Evolutionary conservation across 306 rosid genomes (phyloP).

Genomic region (Cucumis cinereus): DNA sequence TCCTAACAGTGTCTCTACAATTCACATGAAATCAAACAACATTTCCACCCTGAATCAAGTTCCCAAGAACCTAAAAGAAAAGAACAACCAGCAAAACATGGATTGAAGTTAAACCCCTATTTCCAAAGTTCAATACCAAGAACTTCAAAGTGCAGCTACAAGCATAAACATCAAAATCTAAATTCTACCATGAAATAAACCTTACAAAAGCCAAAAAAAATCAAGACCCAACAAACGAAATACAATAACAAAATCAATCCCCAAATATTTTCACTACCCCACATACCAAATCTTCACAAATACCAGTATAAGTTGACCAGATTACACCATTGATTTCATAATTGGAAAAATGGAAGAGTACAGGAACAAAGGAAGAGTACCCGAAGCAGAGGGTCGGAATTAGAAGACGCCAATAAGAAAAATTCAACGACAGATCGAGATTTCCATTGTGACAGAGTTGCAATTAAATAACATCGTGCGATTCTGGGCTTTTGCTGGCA

Average conservation of each 20-base stretch:
- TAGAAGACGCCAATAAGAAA: not conserved
- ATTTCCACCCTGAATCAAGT: not conserved
- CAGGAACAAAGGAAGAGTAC: not conserved
- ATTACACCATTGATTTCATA: not conserved
- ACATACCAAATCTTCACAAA: not conserved
- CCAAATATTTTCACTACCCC: not conserved
- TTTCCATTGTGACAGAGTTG: not conserved
- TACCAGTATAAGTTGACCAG: not conserved
- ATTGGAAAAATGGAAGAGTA: not conserved
- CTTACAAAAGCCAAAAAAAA: not conserved
- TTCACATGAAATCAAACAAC: not conserved
- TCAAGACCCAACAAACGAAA: not conserved
- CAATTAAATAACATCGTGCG: not conserved
- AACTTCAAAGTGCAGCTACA: not conserved
- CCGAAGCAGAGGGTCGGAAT: not conserved
- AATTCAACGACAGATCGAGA: not conserved
- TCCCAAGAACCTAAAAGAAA: not conserved
- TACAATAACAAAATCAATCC: not conserved
- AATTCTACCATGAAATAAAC: not conserved
- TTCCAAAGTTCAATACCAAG: not conserved
- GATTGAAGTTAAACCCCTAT: not conserved
- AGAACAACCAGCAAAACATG: not conserved
- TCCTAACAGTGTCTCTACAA: not conserved
- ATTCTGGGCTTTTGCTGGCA: slow-evolving; percentile 3
- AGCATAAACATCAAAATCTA: not conserved